Evolutionary conservation across 2,329 filamentous ascomycete genomes (phyloP), one percentile per base, ranked within the genome.

Genomic region (Xylariaceae sp.): DNA sequence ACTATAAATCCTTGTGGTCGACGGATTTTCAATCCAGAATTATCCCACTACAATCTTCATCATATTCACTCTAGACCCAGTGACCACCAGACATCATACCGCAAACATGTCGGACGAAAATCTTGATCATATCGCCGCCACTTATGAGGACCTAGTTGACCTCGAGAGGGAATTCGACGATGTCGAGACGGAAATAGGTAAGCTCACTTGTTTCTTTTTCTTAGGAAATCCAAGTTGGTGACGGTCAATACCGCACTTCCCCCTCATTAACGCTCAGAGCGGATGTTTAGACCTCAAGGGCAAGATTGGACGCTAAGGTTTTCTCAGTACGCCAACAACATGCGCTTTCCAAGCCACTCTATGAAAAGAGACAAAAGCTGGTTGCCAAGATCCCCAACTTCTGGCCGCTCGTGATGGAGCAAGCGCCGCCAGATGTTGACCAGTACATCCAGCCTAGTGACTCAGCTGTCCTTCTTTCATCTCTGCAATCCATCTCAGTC

Each of bases 321-420:
- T 34, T 40, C 27, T 11, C 62, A 91, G 87, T 90, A 61, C 84
- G 86, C 61, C 77, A 85, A 61, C 84, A 91, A 66, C 78, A 85
- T 57, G 70, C 77, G 54, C 75, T 90, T 57, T 79, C 80, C 60
- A 73, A 75, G 50, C 77, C 85, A 36, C 78, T 95, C 50, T 95
- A 89, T 73, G 75, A 79, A 59, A 87, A 86, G 70, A 88, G 92
- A 64, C 75, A 80, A 55, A 76, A 80, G 57, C 69, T 89, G 53
- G 73, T 93, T 54, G 68, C 78, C 53, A 75, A 83, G 62, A 91
- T 96, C 62, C 80, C 82, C 57, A 82, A 88, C 72, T 98, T 97
- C 80, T 97, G 93, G 93, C 77, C 88, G n/a, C 80, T 94, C 47
- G 91, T 96, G 46, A 78, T 97, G 65, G 88, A 95, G 73, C 85